Conservation (phyloP, 176 grass and related monocot species). For the Rhynchospora breviuscula region DNA sequence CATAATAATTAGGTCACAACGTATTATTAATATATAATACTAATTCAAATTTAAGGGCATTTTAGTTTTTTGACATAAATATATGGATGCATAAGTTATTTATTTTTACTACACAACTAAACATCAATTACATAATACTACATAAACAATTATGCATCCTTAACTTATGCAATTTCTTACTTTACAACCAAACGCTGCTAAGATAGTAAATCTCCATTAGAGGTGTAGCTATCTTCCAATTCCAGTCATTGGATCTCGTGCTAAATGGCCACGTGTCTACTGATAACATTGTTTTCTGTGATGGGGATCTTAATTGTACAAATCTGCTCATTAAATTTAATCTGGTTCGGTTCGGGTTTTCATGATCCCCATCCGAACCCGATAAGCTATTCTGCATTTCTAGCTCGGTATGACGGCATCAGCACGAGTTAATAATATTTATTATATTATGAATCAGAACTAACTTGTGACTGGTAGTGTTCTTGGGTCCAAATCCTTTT, state of each 20-base stretch:
- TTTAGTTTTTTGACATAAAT: too few relatives aligned
- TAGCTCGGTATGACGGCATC: too few relatives aligned
- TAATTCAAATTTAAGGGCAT: too few relatives aligned
- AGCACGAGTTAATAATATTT: background rate
- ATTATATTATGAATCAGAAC: too few relatives aligned
- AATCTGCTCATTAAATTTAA: background rate
- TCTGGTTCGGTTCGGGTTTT: background rate
- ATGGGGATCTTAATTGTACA: background rate
- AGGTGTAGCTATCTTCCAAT: slow-evolving; percentile 2
- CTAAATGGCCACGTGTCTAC: background rate
- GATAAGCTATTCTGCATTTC: background rate
- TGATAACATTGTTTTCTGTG: background rate
- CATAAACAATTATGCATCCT: too few relatives aligned
- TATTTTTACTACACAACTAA: too few relatives aligned
- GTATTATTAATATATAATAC: too few relatives aligned
- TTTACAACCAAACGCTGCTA: too few relatives aligned
- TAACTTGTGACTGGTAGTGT: background rate
- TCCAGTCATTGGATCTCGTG: background rate
- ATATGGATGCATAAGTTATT: too few relatives aligned
- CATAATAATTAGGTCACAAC: too few relatives aligned
- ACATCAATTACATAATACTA: too few relatives aligned
- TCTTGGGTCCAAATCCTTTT: background rate
- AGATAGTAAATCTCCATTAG: background rate
- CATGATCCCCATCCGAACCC: background rate
- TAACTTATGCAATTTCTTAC: too few relatives aligned